Base-by-base conservation (phyloP, 352 stramenopile species). In the Thraustochytrium sp. region DNA sequence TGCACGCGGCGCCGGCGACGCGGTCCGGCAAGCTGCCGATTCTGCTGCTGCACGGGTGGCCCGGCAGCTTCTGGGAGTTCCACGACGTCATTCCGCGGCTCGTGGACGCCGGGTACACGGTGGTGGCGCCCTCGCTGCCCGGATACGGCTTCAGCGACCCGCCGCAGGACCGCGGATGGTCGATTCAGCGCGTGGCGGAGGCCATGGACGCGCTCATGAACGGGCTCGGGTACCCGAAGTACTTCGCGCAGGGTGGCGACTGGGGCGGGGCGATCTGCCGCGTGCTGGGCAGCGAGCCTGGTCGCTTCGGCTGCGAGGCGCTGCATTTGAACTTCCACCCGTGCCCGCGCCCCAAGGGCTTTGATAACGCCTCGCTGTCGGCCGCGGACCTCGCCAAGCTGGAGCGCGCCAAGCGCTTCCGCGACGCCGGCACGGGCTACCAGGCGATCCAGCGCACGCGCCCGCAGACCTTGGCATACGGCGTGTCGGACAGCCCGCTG, bases 21-120 rank as follows among this genome's bases (percentile, higher is more conserved):
- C 16, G 18, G 16, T 0, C 18, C 9, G 26, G 29, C 44, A 75
- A 75, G 44, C 44, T 51, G 4, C 68, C 68, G 5, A 61, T 80
- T 23, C 42, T 80, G 68, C 68, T 80, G 37, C 8, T 80, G 26
- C 68, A 80, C 42, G 68, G 68, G 0, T 80, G 68, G 68, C 68
- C 68, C 5, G 68, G 68, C 2, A 80, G 68, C 68, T 61, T 80
- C 40, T 80, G 48, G 48, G 68, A 80, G 51, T 80, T 80, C 38
- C 68, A 75, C 40, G 44, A 75, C 2, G 48, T 80, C 31, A 61
- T 80, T 16, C 68, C 68, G 4, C 13, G 23, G 26, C 68, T 80
- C 34, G 53, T 54, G 18, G 62, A 21, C 5, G 44, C 31, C 68
- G 53, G 68, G 0, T 80, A 40, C 34, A 4, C 34, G 8, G 31